A percentile compares a stretch with the other conserved stretches of the same genome.
Conservation (phyloP, 495 filamentous ascomycete genomes). For the Aspergillus incahuasiensis region DNA sequence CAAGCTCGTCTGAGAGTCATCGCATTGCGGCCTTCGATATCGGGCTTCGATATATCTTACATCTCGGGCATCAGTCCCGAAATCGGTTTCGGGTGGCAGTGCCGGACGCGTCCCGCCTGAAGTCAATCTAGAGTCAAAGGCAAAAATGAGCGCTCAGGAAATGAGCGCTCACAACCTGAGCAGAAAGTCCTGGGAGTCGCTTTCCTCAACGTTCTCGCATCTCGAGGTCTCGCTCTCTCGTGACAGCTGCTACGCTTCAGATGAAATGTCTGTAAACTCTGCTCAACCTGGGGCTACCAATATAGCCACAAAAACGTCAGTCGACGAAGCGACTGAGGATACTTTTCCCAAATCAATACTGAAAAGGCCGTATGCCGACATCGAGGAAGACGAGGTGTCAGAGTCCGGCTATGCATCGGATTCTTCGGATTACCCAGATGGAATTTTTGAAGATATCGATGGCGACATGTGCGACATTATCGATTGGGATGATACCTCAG, state of each 20-base stretch:
- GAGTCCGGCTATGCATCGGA: constrained; percentile 45
- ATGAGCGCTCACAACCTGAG: constrained; percentile 27
- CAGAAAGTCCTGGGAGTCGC: constrained; percentile 40
- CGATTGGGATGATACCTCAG: constrained; percentile 33
- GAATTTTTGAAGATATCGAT: constrained; percentile 25
- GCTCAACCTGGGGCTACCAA: constrained; percentile 23
- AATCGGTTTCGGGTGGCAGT: background rate
- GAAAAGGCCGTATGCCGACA: constrained; percentile 31
- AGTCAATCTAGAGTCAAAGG: too few relatives aligned
- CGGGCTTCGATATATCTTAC: background rate
- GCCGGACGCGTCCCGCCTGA: background rate
- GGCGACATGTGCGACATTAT: constrained; percentile 34
- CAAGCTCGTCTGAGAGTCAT: background rate
- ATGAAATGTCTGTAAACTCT: constrained; percentile 39
- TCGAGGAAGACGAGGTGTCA: constrained; percentile 27
- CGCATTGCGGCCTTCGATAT: background rate
- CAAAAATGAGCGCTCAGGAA: constrained; percentile 25
- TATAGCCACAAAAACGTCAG: constrained; percentile 20
- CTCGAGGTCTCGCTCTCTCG: constrained; percentile 43
- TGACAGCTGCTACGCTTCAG: constrained; percentile 45
- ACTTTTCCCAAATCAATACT: constrained; percentile 37
- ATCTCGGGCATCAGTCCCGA: background rate
- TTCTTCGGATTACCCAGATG: constrained; percentile 31
- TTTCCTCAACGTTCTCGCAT: constrained; percentile 37
- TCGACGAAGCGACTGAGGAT: constrained; percentile 14